Conservation (phyloP, 208 protist species). For the Tritrichomonas foetus region DNA sequence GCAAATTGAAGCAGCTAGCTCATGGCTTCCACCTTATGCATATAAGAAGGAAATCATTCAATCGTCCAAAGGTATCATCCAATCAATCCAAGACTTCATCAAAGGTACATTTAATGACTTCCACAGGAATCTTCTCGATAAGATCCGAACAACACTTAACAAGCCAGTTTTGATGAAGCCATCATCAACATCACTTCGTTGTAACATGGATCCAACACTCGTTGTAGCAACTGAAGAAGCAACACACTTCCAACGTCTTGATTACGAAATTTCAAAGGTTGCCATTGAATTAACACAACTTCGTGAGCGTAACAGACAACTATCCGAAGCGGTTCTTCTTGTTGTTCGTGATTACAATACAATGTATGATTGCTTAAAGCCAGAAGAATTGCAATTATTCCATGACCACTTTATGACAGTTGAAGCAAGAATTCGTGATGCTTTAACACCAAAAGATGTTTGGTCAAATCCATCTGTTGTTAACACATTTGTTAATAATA, state of each 20-base stretch:
- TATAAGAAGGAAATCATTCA: constrained; percentile 35
- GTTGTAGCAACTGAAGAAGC: background rate
- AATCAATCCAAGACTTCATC: constrained; percentile 28
- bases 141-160: background rate
- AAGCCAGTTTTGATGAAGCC: constrained; percentile 1
- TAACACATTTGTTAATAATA: constrained; percentile 84
- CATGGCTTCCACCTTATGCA: constrained; percentile 11
- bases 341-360: constrained; percentile 86
- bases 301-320: constrained; percentile 78
- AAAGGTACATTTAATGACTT: constrained; percentile 25
- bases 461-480: constrained; percentile 84
- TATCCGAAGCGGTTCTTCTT: constrained; percentile 74
- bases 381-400: constrained; percentile 82
- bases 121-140: background rate
- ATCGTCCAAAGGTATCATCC: background rate
- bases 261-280: constrained; percentile 71
- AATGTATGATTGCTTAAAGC: constrained; percentile 73
- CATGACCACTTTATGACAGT: constrained; percentile 74
- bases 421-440: constrained; percentile 76
- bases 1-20: background rate
- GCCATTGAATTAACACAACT: constrained; percentile 73
- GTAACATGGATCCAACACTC: background rate
- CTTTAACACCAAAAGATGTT: constrained; percentile 74
- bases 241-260: constrained; percentile 53
- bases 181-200: background rate